phyloP scores from a whole-genome alignment of 345 rosid species.

The Eucalyptus regnans region DNA sequence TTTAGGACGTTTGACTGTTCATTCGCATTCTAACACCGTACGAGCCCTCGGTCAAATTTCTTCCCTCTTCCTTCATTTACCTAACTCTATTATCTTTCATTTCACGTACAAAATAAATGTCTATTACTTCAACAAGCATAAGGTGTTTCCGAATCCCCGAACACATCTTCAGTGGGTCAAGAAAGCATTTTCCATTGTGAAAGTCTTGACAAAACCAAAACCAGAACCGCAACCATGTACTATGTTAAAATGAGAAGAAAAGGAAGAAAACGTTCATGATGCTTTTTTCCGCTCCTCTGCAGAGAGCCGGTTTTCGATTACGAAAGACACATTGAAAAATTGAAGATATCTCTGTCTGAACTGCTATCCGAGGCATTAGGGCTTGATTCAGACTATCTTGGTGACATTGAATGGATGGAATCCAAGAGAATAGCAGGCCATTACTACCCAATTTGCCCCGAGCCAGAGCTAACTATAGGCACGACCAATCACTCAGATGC shows the following conservation, averaged over 20 bases:
- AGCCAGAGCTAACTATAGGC: neutral
- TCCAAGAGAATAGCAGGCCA: neutral
- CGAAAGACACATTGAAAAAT: neutral
- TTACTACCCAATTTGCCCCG: neutral
- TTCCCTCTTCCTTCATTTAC: neutral
- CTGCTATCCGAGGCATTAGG: neutral
- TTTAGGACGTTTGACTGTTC: neutral
- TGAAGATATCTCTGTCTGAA: neutral
- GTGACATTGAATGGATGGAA: neutral
- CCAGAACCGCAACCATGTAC: neutral
- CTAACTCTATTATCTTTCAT: neutral
- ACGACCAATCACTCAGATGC: neutral
- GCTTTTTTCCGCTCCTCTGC: neutral
- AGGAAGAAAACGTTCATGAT: neutral
- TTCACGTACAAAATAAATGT: neutral
- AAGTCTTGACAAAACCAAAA: neutral
- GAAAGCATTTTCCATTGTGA: neutral
- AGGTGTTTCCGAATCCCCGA: fast-evolving
- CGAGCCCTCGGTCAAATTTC: neutral
- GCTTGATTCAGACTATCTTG: neutral
- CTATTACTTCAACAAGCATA: neutral
- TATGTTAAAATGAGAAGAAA: neutral
- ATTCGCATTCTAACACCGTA: neutral
- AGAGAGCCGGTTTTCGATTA: neutral
- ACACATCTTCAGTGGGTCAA: neutral